Percentiles rank a stretch among this genome's conserved stretches.
Evolutionary conservation across 1,284 basidiomycete genomes (phyloP).

Genomic region (Fomitiporia mediterranea): DNA sequence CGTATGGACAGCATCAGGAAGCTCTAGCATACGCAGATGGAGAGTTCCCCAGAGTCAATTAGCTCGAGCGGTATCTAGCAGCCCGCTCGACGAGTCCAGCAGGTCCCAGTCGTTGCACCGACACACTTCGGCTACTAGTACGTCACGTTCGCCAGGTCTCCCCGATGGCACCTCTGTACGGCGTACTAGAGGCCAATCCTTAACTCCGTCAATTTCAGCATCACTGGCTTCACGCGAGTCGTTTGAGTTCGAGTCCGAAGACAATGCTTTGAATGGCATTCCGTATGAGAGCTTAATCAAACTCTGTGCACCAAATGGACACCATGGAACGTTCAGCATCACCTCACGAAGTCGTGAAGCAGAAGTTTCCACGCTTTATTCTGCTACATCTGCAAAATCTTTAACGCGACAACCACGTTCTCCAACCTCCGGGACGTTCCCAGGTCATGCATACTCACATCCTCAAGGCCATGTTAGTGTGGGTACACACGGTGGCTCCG

Average conservation of each 20-base stretch:
- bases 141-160: not conserved
- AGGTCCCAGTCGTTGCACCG: not conserved
- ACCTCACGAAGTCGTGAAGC: conserved; percentile 48
- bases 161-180: not conserved
- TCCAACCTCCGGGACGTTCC: conserved; percentile 24
- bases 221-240: conserved; percentile 17
- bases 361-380: conserved; percentile 81
- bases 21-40: conserved; percentile 83
- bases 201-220: conserved; percentile 21
- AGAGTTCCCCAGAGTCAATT: conserved; percentile 47
- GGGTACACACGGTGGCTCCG: not conserved
- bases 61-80: conserved; percentile 29
- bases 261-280: conserved; percentile 57
- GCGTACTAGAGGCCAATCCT: conserved; percentile 11
- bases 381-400: conserved; percentile 73
- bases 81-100: conserved; percentile 1
- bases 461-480: conserved; percentile 29
- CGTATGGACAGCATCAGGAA: conserved; percentile 89
- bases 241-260: conserved; percentile 34
- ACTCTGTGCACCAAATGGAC: conserved; percentile 72
- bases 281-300: conserved; percentile 78
- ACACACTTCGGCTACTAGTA: not conserved
- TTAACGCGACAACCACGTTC: conserved; percentile 42
- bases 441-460: conserved; percentile 15
- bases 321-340: conserved; percentile 49